These are phyloP conservation scores for Erodium trifolium DNA, from an alignment of 441 rosid species.

Conservation along the genomic window DNA sequence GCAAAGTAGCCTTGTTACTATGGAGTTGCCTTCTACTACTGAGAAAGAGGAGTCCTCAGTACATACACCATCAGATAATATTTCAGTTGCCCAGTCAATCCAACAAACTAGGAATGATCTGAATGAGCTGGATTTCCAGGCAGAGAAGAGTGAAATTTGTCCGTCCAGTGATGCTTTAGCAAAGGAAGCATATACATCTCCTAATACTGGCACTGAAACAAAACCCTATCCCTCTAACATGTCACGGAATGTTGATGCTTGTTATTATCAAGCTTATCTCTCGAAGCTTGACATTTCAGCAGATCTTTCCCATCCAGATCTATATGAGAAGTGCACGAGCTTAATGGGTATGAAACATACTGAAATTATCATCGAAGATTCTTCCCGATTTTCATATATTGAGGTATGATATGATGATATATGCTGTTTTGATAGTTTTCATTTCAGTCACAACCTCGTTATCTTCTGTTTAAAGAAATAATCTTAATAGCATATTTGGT, in stretches of 20 bases:
- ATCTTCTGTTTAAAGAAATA: not conserved
- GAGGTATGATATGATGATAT: conserved; percentile 12
- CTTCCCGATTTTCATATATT: not conserved
- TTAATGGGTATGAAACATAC: not conserved
- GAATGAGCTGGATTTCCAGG: not conserved
- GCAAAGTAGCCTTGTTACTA: not conserved
- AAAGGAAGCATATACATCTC: conserved; percentile 2
- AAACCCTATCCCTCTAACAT: not conserved
- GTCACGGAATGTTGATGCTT: not conserved
- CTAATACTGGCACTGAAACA: not conserved
- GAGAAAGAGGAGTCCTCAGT: conserved; percentile 3
- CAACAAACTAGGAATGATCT: conserved; percentile 3
- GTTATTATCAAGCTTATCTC: not conserved
- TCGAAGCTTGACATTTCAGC: conserved; percentile 8
- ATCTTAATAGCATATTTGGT: not conserved
- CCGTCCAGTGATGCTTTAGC: not conserved
- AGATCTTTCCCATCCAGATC: conserved; percentile 3
- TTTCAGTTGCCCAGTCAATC: conserved; percentile 1
- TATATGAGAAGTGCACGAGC: conserved; percentile 6
- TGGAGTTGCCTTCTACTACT: conserved; percentile 1
- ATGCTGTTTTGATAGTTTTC: not conserved
- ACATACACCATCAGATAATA: conserved; percentile 4
- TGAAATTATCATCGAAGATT: not conserved
- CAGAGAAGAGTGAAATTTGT: not conserved
- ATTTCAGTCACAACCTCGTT: not conserved